Base-by-base conservation (phyloP, 495 filamentous ascomycete genomes). In the Terfezia boudieri region DNA sequence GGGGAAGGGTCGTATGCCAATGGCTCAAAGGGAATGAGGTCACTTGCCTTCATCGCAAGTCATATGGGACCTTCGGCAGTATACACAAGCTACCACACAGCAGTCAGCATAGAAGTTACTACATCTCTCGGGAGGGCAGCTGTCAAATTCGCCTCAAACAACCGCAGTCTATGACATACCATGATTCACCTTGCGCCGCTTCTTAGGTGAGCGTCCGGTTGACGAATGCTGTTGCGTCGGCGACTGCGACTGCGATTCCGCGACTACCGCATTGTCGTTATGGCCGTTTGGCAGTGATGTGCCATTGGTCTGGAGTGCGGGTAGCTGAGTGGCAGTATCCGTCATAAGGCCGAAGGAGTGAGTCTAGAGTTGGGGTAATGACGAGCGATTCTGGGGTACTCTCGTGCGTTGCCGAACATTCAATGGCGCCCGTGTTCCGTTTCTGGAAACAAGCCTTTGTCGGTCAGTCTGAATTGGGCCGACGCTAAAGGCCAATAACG, bases 1-100 rank as follows among this genome's bases (percentile, higher is more conserved):
- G 26, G 26, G 26, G 26, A 32, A 32, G 26, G 26, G 1, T 32
- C 26, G 4, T 32, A 7, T 32, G 7, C 26, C 26, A 32, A 32
- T 32, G 26, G 26, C 26, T 32, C 26, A 32, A 32, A 32, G 26
- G 26, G 26, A 32, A 1, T 32, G 26, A 7, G 26, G 7, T 32
- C 26, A 79, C 85, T 77, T 89, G 94, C 88, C 74, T 88, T 65
- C 83, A 78, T 98, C 92, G 77, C 90, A 98, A 68, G 92, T 96
- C 90, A 98, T 98, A 81, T 98, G 90, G 84, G 90, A 96, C 76
- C 90, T 84, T 68, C 92, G 84, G 75, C 90, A 99, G 72, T 96
- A 99, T 65, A 96, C 83, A 74, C 90, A 99, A 62, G 90, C 89
- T 96, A 75, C 70, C 66, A 71, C 67, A 68, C 62, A 57, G 51